Evolutionary conservation across 2,329 filamentous ascomycete species (phyloP).

Genomic region (Cladophialophora psammophila): DNA sequence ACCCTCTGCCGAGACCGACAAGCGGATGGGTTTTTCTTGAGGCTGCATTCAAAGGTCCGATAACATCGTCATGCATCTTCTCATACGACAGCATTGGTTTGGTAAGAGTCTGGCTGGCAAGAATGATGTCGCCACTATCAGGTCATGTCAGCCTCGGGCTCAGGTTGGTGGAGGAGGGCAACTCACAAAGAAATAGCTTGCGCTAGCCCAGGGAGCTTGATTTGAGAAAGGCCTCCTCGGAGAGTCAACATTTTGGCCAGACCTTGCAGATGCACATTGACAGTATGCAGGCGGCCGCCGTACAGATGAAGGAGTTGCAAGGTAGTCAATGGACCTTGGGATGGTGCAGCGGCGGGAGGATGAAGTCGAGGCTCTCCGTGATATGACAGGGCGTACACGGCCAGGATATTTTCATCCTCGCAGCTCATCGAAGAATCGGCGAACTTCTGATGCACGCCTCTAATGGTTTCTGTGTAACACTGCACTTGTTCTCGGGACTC

Average conservation of each 20-base stretch:
- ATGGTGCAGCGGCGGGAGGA: constrained; percentile 41
- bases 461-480: constrained; percentile 45
- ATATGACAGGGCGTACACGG: constrained; percentile 48
- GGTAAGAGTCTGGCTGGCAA: constrained; percentile 40
- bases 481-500: constrained; percentile 32
- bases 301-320: constrained; percentile 50
- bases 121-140: constrained; percentile 39
- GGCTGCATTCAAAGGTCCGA: constrained; percentile 31
- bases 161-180: background rate
- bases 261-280: constrained; percentile 46
- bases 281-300: constrained; percentile 45
- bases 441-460: constrained; percentile 47
- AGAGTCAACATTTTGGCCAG: constrained; percentile 47
- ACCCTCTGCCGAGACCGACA: constrained; percentile 38
- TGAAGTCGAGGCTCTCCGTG: constrained; percentile 42
- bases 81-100: constrained; percentile 41
- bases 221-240: constrained; percentile 48
- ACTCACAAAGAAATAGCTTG: constrained; percentile 46
- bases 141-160: constrained; percentile 6
- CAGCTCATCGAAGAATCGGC: constrained; percentile 44
- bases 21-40: constrained; percentile 44
- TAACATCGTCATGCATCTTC: constrained; percentile 38
- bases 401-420: constrained; percentile 48
- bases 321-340: constrained; percentile 46
- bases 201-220: constrained; percentile 48